Base-by-base conservation (phyloP, 2,329 filamentous ascomycete genomes). In the Ophioceras dolichostomum region DNA sequence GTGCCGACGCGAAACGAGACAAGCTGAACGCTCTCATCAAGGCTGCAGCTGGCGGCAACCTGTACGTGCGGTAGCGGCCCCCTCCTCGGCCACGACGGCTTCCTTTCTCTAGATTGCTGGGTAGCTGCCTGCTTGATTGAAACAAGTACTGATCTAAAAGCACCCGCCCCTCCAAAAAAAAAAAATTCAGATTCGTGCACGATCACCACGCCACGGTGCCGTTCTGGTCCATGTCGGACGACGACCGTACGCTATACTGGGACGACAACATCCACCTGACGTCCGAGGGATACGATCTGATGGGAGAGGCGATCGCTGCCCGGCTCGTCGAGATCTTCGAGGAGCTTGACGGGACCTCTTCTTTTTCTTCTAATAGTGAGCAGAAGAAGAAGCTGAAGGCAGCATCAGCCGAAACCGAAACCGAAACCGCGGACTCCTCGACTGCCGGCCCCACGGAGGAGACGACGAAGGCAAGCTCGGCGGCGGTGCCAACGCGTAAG, bases 191-290 rank as follows among this genome's bases (percentile, higher is more conserved):
- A 19, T 36, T 10, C 13, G 34, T 36, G 22, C 34, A 36, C 17
- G 34, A 36, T 14, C 62, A 81, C 16, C 52, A 66, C 45, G 50
- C 57, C 19, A 65, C 63, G 9, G 56, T 81, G 5, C 73, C 75
- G 1, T 79, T 68, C 46, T 62, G 65, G 44, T 48, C 52, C 13
- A 64, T 79, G 48, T 49, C 61, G 2, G 53, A 62, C 7, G 49
- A 58, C 1, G 63, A 71, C 39, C 60, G 63, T 17, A 43, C 58
- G 2, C 57, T 56, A 39, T 70, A 74, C 47, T 81, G 75, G 73
- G 65, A 75, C 43, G 76, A 82, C 54, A 65, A 64, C 14, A 44
- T 80, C 17, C 76, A 82, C 55, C 60, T 79, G 9, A 70, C 67
- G 1, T 53, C 59, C 0, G 62, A 59, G 6, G 77, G 77, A 7